Conservation (phyloP, 495 filamentous ascomycete genomes). For the Neurospora sp. region DNA sequence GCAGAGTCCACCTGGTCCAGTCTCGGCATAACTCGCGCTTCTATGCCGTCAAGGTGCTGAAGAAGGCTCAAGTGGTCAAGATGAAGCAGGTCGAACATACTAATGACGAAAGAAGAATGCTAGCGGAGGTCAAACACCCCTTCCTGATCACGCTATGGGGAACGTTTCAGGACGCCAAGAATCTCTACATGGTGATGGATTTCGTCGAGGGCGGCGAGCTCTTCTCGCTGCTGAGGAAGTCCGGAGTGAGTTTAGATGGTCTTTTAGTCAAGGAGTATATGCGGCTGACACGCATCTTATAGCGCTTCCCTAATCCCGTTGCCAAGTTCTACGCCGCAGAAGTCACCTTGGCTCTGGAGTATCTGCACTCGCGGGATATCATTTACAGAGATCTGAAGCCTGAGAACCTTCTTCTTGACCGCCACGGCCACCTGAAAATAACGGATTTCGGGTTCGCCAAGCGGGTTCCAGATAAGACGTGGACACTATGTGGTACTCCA, state of each 20-base stretch:
- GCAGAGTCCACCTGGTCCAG: slow-evolving; percentile 89
- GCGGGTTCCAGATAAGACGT: slow-evolving; percentile 96
- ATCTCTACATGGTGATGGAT: slow-evolving; percentile 99
- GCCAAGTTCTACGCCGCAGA: slow-evolving; percentile 99
- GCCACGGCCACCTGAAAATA: slow-evolving; percentile 95
- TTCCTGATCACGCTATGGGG: slow-evolving; percentile 98
- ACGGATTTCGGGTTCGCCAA: slow-evolving; percentile 99
- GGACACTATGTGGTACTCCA: slow-evolving; percentile 97
- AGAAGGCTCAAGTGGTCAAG: slow-evolving; percentile 97
- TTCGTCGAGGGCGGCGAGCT: slow-evolving; percentile 99
- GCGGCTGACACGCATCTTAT: slow-evolving; percentile 4
- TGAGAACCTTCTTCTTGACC: slow-evolving; percentile 88
- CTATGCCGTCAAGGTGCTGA: slow-evolving; percentile 96
- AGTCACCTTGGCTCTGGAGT: slow-evolving; percentile 89
- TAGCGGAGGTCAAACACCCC: slow-evolving; percentile 89
- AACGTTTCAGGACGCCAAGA: slow-evolving; percentile 89
- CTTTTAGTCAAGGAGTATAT: neutral
- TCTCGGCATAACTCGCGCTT: slow-evolving; percentile 94
- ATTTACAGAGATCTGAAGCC: slow-evolving; percentile 98
- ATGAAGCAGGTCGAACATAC: slow-evolving; percentile 99
- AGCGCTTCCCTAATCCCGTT: slow-evolving; percentile 98
- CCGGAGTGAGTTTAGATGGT: slow-evolving; percentile 58
- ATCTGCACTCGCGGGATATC: slow-evolving; percentile 88
- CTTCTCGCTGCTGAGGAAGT: slow-evolving; percentile 90
- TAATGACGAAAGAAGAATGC: slow-evolving; percentile 92